A percentile compares a stretch with the other conserved stretches of the same genome.
These are phyloP conservation scores for Nakazawaea anatomiae DNA, from an alignment of 805 yeast genomes.

Conservation along the genomic window DNA sequence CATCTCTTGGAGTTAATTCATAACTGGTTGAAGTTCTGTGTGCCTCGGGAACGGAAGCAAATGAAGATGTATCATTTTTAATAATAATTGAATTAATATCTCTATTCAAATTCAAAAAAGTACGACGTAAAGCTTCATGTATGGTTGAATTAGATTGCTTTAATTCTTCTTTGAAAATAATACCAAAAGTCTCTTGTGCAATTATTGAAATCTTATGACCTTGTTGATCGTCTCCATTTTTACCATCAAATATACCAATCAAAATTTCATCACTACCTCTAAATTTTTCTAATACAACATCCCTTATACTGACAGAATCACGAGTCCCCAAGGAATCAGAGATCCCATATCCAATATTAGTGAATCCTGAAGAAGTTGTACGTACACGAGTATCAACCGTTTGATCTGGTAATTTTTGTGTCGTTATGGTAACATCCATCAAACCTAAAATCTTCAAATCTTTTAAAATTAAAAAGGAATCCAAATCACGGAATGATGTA, in stretches of 20 bases:
- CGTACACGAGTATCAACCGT: slow-evolving; percentile 76
- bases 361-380: slow-evolving; percentile 78
- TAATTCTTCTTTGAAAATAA: slow-evolving; percentile 64
- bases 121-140: slow-evolving; percentile 72
- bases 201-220: slow-evolving; percentile 67
- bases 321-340: slow-evolving; percentile 78
- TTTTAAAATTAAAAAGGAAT: slow-evolving; percentile 56
- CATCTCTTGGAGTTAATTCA: slow-evolving; percentile 61
- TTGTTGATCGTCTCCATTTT: slow-evolving; percentile 45
- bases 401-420: slow-evolving; percentile 87
- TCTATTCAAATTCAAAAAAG: slow-evolving; percentile 74
- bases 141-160: slow-evolving; percentile 42
- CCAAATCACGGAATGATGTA: slow-evolving; percentile 56
- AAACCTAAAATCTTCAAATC: slow-evolving; percentile 72
- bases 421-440: slow-evolving; percentile 92
- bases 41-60: slow-evolving; percentile 37
- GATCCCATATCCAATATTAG: slow-evolving; percentile 80
- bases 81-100: slow-evolving; percentile 66
- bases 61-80: slow-evolving; percentile 34
- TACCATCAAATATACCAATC: slow-evolving; percentile 83
- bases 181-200: slow-evolving; percentile 66
- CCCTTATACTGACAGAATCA: slow-evolving; percentile 65
- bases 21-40: slow-evolving; percentile 44
- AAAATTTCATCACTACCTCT: slow-evolving; percentile 80
- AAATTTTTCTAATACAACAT: slow-evolving; percentile 81